Evolutionary conservation across 805 yeast genomes (phyloP).

Genomic region (Kregervanrija pseudodelftensis): DNA sequence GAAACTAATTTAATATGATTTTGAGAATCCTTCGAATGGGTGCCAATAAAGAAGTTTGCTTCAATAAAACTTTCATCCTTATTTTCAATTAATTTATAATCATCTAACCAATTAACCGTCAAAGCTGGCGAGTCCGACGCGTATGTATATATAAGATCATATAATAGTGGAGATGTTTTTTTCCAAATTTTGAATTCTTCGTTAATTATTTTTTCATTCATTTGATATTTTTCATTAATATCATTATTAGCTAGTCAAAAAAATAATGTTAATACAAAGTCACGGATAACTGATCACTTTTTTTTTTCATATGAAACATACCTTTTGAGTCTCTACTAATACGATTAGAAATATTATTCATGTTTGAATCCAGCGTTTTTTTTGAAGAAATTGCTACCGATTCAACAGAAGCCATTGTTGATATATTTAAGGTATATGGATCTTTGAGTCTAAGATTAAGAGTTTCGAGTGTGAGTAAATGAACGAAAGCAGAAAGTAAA

Average conservation of each 20-base stretch:
- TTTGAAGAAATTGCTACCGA: too few species aligned
- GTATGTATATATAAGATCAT: constrained; percentile 64
- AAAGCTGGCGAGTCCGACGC: constrained; percentile 66
- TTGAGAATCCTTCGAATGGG: constrained; percentile 34
- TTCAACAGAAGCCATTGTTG: too few species aligned
- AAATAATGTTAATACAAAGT: too few species aligned
- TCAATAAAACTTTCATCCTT: constrained; percentile 7
- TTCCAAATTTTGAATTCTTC: constrained; percentile 84
- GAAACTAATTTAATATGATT: constrained; percentile 41
- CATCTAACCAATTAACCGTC: constrained; percentile 63
- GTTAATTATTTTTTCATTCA: constrained; percentile 55
- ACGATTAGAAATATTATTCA: too few species aligned
- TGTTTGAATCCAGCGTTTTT: too few species aligned
- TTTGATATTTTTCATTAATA: constrained; percentile 35
- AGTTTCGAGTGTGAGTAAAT: too few species aligned
- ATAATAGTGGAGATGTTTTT: constrained; percentile 71
- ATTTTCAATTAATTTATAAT: constrained; percentile 13
- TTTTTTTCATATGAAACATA: too few species aligned
- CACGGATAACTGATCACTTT: too few species aligned
- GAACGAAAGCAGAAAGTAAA: too few species aligned
- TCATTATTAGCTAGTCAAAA: constrained; percentile 6
- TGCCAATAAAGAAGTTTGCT: constrained; percentile 38
- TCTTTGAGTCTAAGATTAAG: too few species aligned
- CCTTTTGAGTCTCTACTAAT: too few species aligned
- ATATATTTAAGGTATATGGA: too few species aligned